Evolutionary conservation across 2,329 filamentous ascomycete species (phyloP), one percentile per base, ranked within the genome.

Genomic region (Clonostachys chloroleuca): DNA sequence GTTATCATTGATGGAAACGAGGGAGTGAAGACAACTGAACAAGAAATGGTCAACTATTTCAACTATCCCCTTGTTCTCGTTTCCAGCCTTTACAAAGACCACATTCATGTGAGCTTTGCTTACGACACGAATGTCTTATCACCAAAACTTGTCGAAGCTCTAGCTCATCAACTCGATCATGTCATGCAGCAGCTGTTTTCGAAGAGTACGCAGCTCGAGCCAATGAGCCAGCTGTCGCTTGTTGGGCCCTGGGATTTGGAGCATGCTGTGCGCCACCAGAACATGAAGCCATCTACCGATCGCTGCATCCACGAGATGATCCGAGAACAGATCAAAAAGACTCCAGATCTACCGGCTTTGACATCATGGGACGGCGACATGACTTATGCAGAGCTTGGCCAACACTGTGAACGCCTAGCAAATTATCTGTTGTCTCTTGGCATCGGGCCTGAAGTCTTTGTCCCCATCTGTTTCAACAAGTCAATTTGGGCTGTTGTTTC

Each of bases 381-480:
- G 36, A 58, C 57, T 3, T 59, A 58, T 44, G 42, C 33, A 14
- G 52, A 62, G 24, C 49, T 62, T 12, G 52, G 58, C 16, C 44
- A 40, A 3, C n/a, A 49, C 5, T 56, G 56, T 5, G 50, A 42
- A 12, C 47, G 45, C 2, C 49, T 58, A 18, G 58, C 59, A 2
- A 34, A 46, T 12, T 33, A 41, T 40, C 48, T 56, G 10, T 17
- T 48, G 9, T n/a, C 33, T 24, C n/a, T 43, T 1, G 47, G 47
- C 7, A 33, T 53, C 4, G 33, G 39, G 2, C 16, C 42, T 7
- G 48, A 45, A 10, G 47, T 42, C 6, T 42, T 59, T 6, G 52
- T 62, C 24, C 54, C 54, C 5, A 45, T 61, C 2, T 54, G 54
- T 17, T 57, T 63, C 14, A 56, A 59, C n/a, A 63, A 61, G 46